phyloP scores from a whole-genome alignment of 345 rosid species.

The Psidium friedrichsthalianum region DNA sequence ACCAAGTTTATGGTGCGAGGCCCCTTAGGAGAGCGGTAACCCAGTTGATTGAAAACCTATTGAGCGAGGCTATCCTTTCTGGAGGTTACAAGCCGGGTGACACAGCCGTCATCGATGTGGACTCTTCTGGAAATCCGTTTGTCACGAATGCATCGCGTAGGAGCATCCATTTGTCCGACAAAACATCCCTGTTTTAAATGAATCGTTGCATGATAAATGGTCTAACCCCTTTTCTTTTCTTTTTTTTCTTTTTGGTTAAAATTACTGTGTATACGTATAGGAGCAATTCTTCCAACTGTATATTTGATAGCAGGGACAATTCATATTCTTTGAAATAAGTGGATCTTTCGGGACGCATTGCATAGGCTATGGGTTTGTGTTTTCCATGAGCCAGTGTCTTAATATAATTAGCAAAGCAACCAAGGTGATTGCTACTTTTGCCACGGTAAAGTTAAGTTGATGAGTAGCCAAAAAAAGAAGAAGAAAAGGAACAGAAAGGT shows the following conservation, averaged over 20 bases:
- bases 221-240: not conserved
- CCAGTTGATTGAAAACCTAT: constrained; percentile 60
- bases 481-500: not conserved
- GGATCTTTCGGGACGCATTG: not conserved
- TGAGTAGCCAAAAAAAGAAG: not conserved
- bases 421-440: not conserved
- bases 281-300: not conserved
- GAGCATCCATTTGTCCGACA: constrained; percentile 47
- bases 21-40: constrained; percentile 85
- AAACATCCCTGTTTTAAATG: constrained; percentile 15
- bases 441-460: not conserved
- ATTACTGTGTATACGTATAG: not conserved
- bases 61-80: constrained; percentile 76
- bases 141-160: constrained; percentile 36
- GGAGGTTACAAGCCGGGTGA: constrained; percentile 72
- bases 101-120: constrained; percentile 62
- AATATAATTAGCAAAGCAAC: not conserved
- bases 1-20: constrained; percentile 65
- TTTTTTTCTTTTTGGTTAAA: not conserved
- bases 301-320: not conserved
- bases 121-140: constrained; percentile 65
- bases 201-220: not conserved
- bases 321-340: not conserved
- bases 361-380: not conserved
- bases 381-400: not conserved